These are phyloP conservation scores for Triticum turgidum DNA, from an alignment of 176 grass and related monocot species.

Conservation along the genomic window DNA sequence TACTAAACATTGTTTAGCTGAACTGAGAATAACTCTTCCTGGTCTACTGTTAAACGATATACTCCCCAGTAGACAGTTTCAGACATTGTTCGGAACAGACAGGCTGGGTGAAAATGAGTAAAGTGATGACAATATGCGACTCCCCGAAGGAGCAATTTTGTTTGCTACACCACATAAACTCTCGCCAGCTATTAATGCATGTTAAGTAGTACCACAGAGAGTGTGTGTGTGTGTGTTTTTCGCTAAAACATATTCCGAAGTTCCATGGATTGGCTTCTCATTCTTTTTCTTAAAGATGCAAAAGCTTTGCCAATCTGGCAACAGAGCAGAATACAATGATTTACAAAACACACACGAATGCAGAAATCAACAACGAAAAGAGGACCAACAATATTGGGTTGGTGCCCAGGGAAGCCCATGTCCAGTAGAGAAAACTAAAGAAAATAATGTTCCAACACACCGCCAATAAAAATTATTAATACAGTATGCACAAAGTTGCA, in stretches of 20 bases:
- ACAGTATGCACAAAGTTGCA: not conserved
- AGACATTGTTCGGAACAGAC: not conserved
- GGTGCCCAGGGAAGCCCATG: too few species aligned
- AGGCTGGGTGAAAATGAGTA: not conserved
- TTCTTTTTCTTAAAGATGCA: too few species aligned
- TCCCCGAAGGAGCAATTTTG: slow-evolving; percentile 4
- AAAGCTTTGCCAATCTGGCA: too few species aligned
- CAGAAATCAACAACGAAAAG: too few species aligned
- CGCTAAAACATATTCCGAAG: too few species aligned
- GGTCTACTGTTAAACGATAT: not conserved
- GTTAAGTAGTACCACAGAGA: not conserved
- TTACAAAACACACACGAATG: too few species aligned
- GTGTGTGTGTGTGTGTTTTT: too few species aligned
- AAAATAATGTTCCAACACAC: not conserved
- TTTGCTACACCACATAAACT: not conserved
- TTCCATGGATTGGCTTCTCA: too few species aligned
- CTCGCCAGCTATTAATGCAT: not conserved
- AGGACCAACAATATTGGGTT: too few species aligned
- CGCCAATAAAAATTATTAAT: not conserved
- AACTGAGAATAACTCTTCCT: not conserved
- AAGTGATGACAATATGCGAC: not conserved
- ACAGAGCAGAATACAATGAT: too few species aligned
- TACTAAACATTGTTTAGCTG: not conserved
- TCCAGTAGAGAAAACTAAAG: too few species aligned
- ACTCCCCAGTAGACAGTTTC: not conserved